Conservation (phyloP, 1,284 basidiomycete species). For the Erythrobasidium hasegawianum region DNA sequence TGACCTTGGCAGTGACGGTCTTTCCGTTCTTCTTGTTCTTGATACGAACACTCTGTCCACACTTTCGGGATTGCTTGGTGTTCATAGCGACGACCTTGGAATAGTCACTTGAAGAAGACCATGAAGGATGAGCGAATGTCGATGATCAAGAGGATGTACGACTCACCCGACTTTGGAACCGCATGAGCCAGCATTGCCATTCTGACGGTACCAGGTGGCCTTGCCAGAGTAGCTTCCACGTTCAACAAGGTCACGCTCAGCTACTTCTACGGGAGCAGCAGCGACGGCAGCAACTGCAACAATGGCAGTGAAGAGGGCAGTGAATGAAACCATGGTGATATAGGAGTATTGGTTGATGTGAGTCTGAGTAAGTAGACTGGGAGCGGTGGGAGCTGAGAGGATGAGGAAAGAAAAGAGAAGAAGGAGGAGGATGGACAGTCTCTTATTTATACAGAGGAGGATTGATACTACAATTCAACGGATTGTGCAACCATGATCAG, state of each 20-base stretch:
- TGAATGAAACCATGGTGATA: background rate
- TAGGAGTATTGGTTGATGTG: background rate
- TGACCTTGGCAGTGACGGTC: slow-evolving; percentile 61
- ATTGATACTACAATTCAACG: too few relatives aligned
- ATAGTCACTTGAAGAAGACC: slow-evolving; percentile 57
- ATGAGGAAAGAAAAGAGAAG: background rate
- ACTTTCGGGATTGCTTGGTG: slow-evolving; percentile 56
- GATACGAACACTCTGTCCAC: slow-evolving; percentile 63
- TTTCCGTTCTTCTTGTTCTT: slow-evolving; percentile 61
- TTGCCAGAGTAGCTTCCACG: slow-evolving; percentile 14
- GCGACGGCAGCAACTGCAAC: background rate
- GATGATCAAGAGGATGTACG: background rate
- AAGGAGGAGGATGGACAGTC: slow-evolving; percentile 10
- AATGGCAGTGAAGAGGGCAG: background rate
- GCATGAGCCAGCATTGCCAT: slow-evolving; percentile 24
- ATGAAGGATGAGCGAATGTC: slow-evolving; percentile 50
- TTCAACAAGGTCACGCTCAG: slow-evolving; percentile 1
- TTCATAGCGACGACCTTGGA: slow-evolving; percentile 27
- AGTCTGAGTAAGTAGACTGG: too few relatives aligned
- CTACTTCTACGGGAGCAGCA: background rate
- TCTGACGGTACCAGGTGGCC: slow-evolving; percentile 28
- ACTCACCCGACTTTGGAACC: slow-evolving; percentile 4
- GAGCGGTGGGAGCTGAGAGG: too few relatives aligned
- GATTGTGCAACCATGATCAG: too few relatives aligned
- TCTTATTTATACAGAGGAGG: background rate